A percentile compares a stretch with the other conserved stretches of the same genome.
Conservation (phyloP, 2,329 filamentous ascomycete species). For the Fusarium robinianum region DNA sequence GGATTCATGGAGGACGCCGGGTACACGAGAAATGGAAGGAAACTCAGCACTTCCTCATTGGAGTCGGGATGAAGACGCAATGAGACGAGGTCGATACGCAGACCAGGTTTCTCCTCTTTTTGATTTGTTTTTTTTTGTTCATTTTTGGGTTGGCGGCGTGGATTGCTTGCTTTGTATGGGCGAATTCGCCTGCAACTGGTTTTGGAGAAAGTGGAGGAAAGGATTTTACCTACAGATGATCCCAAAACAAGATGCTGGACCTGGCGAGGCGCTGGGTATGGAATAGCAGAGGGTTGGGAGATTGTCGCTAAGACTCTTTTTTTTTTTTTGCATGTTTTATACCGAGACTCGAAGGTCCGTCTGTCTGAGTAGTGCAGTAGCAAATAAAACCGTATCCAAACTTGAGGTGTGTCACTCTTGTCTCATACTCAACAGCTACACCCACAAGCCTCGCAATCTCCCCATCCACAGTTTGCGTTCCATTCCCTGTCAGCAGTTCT, state of each 20-base stretch:
- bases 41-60: conserved; percentile 3
- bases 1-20: conserved; percentile 6
- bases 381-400: conserved; percentile 7
- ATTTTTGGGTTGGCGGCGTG: conserved; percentile 13
- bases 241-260: conserved; percentile 2
- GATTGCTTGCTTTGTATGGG: conserved; percentile 20
- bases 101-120: conserved; percentile 13
- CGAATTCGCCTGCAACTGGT: conserved; percentile 11
- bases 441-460: no score
- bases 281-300: conserved; percentile 16
- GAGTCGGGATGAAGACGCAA: conserved; percentile 22
- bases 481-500: no score
- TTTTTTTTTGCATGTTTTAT: conserved; percentile 35
- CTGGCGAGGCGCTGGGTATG: conserved; percentile 9
- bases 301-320: conserved; percentile 9
- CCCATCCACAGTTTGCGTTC: no score
- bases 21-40: conserved; percentile 1
- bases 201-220: conserved; percentile 26
- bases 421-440: no score
- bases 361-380: conserved; percentile 2
- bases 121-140: conserved; percentile 21
- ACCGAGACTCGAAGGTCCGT: conserved; percentile 21
- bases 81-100: conserved; percentile 19
- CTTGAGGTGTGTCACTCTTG: no score
- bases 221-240: conserved; percentile 2